Conservation (phyloP, 371 early-diverging fungal genomes). For the Capniomyces stellatus region DNA sequence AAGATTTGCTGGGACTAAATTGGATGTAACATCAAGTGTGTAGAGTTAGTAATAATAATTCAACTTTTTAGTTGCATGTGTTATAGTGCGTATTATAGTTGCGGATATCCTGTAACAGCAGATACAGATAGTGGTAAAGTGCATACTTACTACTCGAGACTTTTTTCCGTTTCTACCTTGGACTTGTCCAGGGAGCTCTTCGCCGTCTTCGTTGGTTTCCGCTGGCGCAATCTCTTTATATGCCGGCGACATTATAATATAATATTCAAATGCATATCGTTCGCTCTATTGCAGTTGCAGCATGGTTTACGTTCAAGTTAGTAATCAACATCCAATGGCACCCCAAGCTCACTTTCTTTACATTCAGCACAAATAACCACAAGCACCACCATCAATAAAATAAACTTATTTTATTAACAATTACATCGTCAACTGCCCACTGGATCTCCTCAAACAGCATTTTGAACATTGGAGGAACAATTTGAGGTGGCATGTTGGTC, state of each 20-base stretch:
- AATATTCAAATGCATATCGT: constrained; percentile 62
- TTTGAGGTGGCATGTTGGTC: constrained; percentile 84
- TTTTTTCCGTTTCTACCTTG: neutral
- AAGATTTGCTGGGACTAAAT: constrained; percentile 33
- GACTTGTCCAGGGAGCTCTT: neutral
- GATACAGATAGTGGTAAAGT: constrained; percentile 8
- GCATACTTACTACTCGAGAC: constrained; percentile 1
- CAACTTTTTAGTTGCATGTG: neutral
- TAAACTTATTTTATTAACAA: no score
- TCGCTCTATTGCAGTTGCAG: constrained; percentile 27
- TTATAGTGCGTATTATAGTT: neutral
- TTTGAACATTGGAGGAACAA: constrained; percentile 67
- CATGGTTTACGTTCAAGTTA: no score
- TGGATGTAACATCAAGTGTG: constrained; percentile 5
- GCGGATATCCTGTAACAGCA: no score
- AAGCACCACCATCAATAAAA: no score
- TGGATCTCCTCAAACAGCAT: constrained; percentile 70
- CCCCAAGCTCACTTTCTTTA: no score
- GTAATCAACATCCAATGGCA: no score
- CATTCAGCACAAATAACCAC: no score
- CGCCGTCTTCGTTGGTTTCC: neutral
- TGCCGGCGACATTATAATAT: constrained; percentile 59
- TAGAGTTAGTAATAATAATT: neutral
- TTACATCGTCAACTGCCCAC: constrained; percentile 43
- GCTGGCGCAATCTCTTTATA: constrained; percentile 59